Base-by-base conservation (phyloP, 2,329 filamentous ascomycete genomes). In the Cryphonectria japonica region DNA sequence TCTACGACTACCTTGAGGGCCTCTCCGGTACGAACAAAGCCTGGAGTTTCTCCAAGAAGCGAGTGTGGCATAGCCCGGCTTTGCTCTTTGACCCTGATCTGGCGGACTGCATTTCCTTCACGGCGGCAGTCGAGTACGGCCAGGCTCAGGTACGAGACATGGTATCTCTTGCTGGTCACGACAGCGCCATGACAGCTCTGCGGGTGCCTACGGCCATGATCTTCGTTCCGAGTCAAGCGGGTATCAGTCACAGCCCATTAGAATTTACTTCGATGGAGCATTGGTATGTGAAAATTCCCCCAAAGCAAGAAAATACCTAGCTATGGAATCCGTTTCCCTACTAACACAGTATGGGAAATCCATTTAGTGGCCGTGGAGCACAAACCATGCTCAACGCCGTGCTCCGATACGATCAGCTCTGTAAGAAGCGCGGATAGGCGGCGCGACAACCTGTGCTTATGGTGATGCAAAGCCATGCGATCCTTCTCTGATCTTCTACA, bases 151-250 rank as follows among this genome's bases (percentile, higher is more conserved):
- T 76, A 77, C 60, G 73, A 72, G 71, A 69, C 76, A 62, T 68
- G 64, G 60, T 76, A 71, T 69, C 75, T 75, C 11, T 75, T 39
- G 65, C 65, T n/a, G 65, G 76, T 3, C 77, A 79, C 66, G 77
- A 79, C 69, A 75, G 72, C 14, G 76, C 77, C 4, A 78, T 77
- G 68, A 79, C 78, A 3, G 71, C 69, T 22, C 72, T 75, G 26
- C 69, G 73, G 62, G 73, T 73, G 22, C 77, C 78, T n/a, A 78
- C 77, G 1, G 77, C 75, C 14, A 79, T 79, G 77, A 75, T 79
- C 5, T 79, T 79, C 57, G 76, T 76, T 1, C 70, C 74, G 7
- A 76, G 73, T 22, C 74, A 72, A 64, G 76, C 77, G 60, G 78
- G 78, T 4, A 72, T 78, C 13, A 74, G 72, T 59, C 75, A 76